Conservation (phyloP, 805 yeast species). For the Zygosaccharomyces gambellarensis region DNA sequence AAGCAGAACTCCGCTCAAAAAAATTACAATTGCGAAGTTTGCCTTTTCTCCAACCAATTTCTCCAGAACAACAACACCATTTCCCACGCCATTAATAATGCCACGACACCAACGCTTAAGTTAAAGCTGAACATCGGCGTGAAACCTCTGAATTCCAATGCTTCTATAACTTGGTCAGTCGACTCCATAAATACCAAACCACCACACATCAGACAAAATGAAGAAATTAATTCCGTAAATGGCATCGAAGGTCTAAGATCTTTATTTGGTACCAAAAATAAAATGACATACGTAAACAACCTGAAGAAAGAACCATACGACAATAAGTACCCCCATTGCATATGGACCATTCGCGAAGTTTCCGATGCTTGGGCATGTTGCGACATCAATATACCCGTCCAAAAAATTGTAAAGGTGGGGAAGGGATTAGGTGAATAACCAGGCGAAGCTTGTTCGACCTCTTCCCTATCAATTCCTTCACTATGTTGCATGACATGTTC, state of each 20-base stretch:
- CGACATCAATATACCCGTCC: constrained; percentile 96
- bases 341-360: constrained; percentile 73
- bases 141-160: constrained; percentile 74
- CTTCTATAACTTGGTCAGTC: constrained; percentile 78
- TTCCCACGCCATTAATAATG: constrained; percentile 84
- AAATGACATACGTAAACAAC: constrained; percentile 52
- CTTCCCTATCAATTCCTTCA: constrained; percentile 9
- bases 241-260: constrained; percentile 59
- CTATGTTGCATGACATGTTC: constrained; percentile 36
- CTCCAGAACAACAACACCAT: constrained; percentile 64
- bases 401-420: constrained; percentile 87
- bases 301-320: constrained; percentile 81
- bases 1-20: background rate
- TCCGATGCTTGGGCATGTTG: constrained; percentile 83
- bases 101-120: constrained; percentile 71
- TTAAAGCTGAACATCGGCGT: constrained; percentile 90
- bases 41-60: constrained; percentile 39
- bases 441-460: constrained; percentile 45
- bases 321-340: constrained; percentile 88
- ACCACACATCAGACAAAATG: constrained; percentile 79
- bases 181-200: constrained; percentile 91
- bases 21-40: background rate
- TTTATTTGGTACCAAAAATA: constrained; percentile 42
- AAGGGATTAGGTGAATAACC: constrained; percentile 91
- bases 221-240: constrained; percentile 74